Conservation (phyloP, 352 stramenopile species). For the Pythium periplocum region DNA sequence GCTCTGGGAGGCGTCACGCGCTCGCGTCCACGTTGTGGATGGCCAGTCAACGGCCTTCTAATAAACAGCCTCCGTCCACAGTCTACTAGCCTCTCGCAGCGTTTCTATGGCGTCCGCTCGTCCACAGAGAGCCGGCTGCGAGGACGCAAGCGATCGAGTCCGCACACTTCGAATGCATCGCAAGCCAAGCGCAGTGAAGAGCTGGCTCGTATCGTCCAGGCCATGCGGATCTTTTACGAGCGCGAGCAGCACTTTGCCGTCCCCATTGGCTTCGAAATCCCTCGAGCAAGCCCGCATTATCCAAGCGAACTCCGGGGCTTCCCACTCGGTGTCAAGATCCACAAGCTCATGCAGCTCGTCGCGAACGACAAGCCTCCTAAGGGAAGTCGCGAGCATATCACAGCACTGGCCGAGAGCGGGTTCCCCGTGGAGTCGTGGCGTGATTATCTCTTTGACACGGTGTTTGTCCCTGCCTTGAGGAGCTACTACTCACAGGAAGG, state of each 20-base stretch:
- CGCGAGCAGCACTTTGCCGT: conserved; percentile 66
- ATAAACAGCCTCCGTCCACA: too few species aligned
- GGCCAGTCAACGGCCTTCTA: too few species aligned
- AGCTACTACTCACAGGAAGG: conserved; percentile 77
- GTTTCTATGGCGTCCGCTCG: too few species aligned
- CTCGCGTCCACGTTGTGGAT: too few species aligned
- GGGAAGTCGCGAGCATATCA: conserved; percentile 27
- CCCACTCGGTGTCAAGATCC: conserved; percentile 48
- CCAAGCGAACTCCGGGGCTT: conserved; percentile 42
- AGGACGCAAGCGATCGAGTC: too few species aligned
- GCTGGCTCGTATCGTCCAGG: conserved; percentile 37
- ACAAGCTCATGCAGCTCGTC: conserved; percentile 45
- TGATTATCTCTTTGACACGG: conserved; percentile 58
- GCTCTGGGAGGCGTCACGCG: too few species aligned
- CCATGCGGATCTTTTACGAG: conserved; percentile 45
- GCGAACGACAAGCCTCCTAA: conserved; percentile 18
- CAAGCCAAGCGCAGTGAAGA: conserved; percentile 17
- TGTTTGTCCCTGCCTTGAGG: conserved; percentile 68
- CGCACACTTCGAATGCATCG: too few species aligned
- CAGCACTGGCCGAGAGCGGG: conserved; percentile 31
- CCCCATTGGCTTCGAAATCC: conserved; percentile 30
- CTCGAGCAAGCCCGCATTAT: conserved; percentile 36
- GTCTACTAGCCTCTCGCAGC: too few species aligned
- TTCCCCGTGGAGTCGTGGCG: conserved; percentile 57
- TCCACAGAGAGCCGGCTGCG: too few species aligned